Base-by-base conservation (phyloP, 2,329 filamentous ascomycete species). In the Aspergillus candidus region DNA sequence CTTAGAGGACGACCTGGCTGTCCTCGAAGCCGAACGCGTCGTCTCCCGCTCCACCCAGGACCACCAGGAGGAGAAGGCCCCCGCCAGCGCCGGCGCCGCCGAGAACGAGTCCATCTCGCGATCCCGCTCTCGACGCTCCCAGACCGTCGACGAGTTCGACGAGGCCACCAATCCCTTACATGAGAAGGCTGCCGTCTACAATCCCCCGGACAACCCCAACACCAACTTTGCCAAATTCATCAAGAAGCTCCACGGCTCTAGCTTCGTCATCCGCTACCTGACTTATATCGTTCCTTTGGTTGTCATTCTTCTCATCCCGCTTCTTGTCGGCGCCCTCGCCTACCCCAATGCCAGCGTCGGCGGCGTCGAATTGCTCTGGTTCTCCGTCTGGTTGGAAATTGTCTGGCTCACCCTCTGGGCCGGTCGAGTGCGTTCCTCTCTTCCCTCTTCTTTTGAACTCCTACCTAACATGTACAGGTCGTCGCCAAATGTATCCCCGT, bases 381-480 rank as follows among this genome's bases (percentile, higher is more conserved):
- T 97, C 60, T 86, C 86, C 27, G 88, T 96, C 50, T 97, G 91
- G 91, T 76, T 96, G 13, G 87, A 95, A 65, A 88, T 95, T 34
- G 77, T 96, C 18, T 97, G 91, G 91, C 75, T 91, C 50, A 88
- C 88, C 0, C 74, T 96, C 0, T 97, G 91, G 91, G 83, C 84
- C 14, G 84, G 79, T 42, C 68, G 80, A 58, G 70, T 75, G 61
- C 58, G 67, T 63, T 29, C 27, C 14, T 10, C 15, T 15, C 22
- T 17, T 14, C 13, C 33, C 17, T 13, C 1, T 6, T 3, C 29
- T 4, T 33, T 22, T 18, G n/a, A 31, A 39, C 15, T 11, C 32
- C 29, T 29, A 38, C 14, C 18, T 22, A 3, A 11, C 13, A 30
- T 18, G 30, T 6, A 8, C 46, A 78, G 67, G 76, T 86, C 38